Evolutionary conservation across 352 stramenopile species (phyloP).

Genomic region (Lagenidium giganteum): DNA sequence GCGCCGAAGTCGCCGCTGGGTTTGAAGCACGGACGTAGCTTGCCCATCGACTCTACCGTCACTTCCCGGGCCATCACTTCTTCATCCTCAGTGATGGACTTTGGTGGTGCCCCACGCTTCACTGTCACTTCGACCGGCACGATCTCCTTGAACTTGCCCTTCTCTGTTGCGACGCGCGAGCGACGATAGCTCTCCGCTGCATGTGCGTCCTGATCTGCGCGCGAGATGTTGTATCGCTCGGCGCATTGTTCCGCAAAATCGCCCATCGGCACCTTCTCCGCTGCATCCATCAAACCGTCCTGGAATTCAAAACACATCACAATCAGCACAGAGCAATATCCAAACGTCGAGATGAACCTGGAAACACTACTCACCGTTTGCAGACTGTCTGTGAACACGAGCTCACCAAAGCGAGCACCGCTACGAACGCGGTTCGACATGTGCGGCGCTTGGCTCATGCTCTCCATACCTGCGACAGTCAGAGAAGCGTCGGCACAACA

Average conservation of each 20-base stretch:
- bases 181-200: slow-evolving; percentile 90
- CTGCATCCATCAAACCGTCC: slow-evolving; percentile 93
- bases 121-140: slow-evolving; percentile 71
- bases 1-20: slow-evolving; percentile 53
- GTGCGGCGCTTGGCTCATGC: slow-evolving; percentile 95
- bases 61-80: slow-evolving; percentile 76
- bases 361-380: slow-evolving; percentile 29
- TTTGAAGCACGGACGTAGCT: slow-evolving; percentile 89
- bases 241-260: slow-evolving; percentile 92
- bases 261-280: slow-evolving; percentile 94
- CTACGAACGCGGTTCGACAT: slow-evolving; percentile 67
- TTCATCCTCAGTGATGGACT: slow-evolving; percentile 76
- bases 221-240: slow-evolving; percentile 65
- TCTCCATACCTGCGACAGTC: slow-evolving; percentile 95
- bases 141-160: slow-evolving; percentile 82
- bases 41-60: slow-evolving; percentile 82
- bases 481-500: too few relatives aligned
- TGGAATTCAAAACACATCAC: slow-evolving; percentile 33
- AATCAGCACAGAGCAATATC: slow-evolving; percentile 1
- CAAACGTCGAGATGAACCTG: not conserved
- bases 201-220: slow-evolving; percentile 93
- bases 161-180: slow-evolving; percentile 38
- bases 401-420: slow-evolving; percentile 83
- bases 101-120: slow-evolving; percentile 23
- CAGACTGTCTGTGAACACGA: slow-evolving; percentile 85